Evolutionary conservation across 495 filamentous ascomycete genomes (phyloP).

Genomic region (Penicillium daleae): DNA sequence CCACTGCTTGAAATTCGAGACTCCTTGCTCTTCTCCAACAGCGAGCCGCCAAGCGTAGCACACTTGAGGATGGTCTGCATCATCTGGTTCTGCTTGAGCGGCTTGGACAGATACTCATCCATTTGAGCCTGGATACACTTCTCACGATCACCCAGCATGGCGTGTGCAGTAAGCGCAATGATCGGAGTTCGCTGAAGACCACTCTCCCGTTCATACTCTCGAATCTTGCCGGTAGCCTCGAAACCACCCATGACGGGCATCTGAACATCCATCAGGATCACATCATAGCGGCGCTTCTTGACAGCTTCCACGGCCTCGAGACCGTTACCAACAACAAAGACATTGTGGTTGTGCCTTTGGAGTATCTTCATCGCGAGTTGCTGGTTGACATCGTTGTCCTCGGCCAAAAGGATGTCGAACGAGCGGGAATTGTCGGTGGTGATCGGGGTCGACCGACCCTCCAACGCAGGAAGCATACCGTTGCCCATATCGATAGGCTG

Average conservation of each 20-base stretch:
- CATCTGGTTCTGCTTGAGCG: constrained; percentile 95
- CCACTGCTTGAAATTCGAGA: constrained; percentile 58
- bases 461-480: constrained; percentile 95
- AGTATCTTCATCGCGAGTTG: constrained; percentile 95
- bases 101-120: constrained; percentile 99
- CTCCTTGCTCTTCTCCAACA: constrained; percentile 74
- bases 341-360: constrained; percentile 95
- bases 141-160: constrained; percentile 98
- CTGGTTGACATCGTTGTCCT: constrained; percentile 98
- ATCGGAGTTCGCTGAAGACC: constrained; percentile 86
- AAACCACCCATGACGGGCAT: constrained; percentile 99
- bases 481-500: constrained; percentile 95
- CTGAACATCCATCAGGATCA: constrained; percentile 98
- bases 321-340: constrained; percentile 95
- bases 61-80: constrained; percentile 98
- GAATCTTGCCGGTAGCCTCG: constrained; percentile 95
- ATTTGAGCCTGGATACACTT: constrained; percentile 98
- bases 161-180: constrained; percentile 96
- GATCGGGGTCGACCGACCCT: constrained; percentile 90
- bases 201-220: constrained; percentile 83
- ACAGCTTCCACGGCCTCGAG: constrained; percentile 88
- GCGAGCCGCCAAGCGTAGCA: constrained; percentile 85
- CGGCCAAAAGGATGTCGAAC: constrained; percentile 93
- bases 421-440: constrained; percentile 93
- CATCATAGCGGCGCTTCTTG: constrained; percentile 88